Conservation (phyloP, 2,329 filamentous ascomycete species). For the Zopfia rhizophila region DNA sequence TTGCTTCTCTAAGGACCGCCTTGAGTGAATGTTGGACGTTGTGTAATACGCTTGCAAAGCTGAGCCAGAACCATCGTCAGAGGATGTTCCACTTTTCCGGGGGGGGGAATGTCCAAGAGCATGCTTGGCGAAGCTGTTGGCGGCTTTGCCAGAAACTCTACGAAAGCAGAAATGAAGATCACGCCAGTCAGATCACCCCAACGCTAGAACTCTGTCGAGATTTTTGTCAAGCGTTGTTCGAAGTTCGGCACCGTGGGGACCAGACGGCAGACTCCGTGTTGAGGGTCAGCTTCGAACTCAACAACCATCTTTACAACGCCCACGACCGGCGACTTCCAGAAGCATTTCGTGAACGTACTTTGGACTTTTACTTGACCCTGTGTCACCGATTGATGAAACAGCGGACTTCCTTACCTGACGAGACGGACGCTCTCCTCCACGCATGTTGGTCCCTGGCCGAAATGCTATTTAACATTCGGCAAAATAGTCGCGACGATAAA, state of each 20-base stretch:
- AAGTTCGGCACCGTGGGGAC: constrained; percentile 80
- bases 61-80: constrained; percentile 85
- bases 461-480: constrained; percentile 90
- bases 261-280: constrained; percentile 86
- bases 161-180: constrained; percentile 77
- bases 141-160: constrained; percentile 90
- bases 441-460: constrained; percentile 92
- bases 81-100: constrained; percentile 80
- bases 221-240: constrained; percentile 91
- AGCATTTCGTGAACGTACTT: constrained; percentile 84
- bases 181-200: constrained; percentile 73
- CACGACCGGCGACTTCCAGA: constrained; percentile 87
- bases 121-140: constrained; percentile 95
- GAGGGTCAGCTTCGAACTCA: constrained; percentile 92
- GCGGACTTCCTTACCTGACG: constrained; percentile 77
- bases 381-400: constrained; percentile 98
- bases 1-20: constrained; percentile 76
- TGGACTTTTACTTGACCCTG: constrained; percentile 94
- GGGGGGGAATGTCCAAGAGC: constrained; percentile 78
- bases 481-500: constrained; percentile 79
- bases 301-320: constrained; percentile 94
- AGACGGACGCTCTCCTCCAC: constrained; percentile 84
- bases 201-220: constrained; percentile 89
- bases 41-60: constrained; percentile 86
- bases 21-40: constrained; percentile 92